Evolutionary conservation across 1,139 yeast genomes (phyloP).

Genomic region (Diutina pseudorugosa): DNA sequence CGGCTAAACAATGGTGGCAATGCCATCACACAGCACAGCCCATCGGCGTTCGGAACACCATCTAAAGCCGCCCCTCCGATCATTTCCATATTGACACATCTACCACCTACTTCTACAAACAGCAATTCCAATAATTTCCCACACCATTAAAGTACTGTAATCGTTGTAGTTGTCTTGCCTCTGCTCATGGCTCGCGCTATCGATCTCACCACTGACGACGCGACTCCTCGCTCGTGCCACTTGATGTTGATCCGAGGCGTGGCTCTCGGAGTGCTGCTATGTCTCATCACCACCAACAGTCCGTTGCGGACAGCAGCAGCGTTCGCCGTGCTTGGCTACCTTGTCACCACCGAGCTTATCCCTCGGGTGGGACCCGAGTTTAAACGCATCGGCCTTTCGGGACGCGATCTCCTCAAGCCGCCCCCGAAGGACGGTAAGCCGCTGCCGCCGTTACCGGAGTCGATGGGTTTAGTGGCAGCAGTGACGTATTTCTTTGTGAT

Average conservation of each 20-base stretch:
- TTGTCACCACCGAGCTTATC: slow-evolving; percentile 44
- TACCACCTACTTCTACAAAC: too few relatives aligned
- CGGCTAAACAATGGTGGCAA: too few relatives aligned
- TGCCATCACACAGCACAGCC: too few relatives aligned
- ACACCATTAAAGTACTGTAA: too few relatives aligned
- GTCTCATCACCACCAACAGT: slow-evolving; percentile 9
- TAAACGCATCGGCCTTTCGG: slow-evolving; percentile 66
- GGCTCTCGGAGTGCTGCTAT: neutral
- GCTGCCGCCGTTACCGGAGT: slow-evolving; percentile 51
- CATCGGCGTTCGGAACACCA: too few relatives aligned
- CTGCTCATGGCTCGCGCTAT: neutral
- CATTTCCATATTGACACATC: too few relatives aligned
- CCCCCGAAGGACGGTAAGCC: slow-evolving; percentile 31
- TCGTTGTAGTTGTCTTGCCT: too few relatives aligned
- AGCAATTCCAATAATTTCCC: too few relatives aligned
- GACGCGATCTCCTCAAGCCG: slow-evolving; percentile 74
- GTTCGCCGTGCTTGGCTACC: slow-evolving; percentile 55
- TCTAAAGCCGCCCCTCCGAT: too few relatives aligned
- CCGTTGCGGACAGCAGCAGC: slow-evolving; percentile 47
- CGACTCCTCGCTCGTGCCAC: neutral
- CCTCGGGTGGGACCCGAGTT: slow-evolving; percentile 61
- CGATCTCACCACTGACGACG: neutral
- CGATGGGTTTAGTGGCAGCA: slow-evolving; percentile 84
- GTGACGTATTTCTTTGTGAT: slow-evolving; percentile 68
- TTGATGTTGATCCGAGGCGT: neutral